phyloP scores from a whole-genome alignment of 1,284 basidiomycete genomes.

The Trichosporon coremiiforme region DNA sequence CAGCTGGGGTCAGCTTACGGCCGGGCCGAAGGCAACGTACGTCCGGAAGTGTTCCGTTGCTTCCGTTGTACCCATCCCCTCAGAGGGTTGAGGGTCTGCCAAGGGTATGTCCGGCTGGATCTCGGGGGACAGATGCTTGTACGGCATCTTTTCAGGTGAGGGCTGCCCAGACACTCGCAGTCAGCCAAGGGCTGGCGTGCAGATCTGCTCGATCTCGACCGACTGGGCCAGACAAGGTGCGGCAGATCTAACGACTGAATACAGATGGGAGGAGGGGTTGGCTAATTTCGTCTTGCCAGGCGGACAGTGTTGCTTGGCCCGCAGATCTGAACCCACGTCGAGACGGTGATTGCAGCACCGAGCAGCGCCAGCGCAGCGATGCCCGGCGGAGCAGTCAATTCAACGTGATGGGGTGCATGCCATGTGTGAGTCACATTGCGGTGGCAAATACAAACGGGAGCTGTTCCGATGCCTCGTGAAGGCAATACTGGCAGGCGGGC shows the following conservation, averaged over 20 bases:
- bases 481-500: no score
- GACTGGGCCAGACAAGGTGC: not conserved
- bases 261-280: not conserved
- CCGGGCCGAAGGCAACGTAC: not conserved
- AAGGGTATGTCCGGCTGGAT: not conserved
- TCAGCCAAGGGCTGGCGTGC: not conserved
- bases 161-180: not conserved
- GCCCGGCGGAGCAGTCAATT: not conserved
- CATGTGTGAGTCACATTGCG: not conserved
- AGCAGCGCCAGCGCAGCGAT: not conserved
- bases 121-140: not conserved
- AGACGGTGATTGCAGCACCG: not conserved
- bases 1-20: not conserved
- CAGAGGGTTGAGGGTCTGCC: not conserved
- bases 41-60: not conserved
- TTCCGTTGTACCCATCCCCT: no score
- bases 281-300: not conserved
- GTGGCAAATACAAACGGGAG: not conserved
- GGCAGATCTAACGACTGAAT: slow-evolving; percentile 2
- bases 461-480: not conserved
- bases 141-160: not conserved
- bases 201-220: slow-evolving; percentile 4
- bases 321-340: slow-evolving; percentile 8
- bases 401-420: not conserved
- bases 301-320: not conserved